Base-by-base conservation (phyloP, 306 rosid species). In the Sphenostylis stenocarpa region DNA sequence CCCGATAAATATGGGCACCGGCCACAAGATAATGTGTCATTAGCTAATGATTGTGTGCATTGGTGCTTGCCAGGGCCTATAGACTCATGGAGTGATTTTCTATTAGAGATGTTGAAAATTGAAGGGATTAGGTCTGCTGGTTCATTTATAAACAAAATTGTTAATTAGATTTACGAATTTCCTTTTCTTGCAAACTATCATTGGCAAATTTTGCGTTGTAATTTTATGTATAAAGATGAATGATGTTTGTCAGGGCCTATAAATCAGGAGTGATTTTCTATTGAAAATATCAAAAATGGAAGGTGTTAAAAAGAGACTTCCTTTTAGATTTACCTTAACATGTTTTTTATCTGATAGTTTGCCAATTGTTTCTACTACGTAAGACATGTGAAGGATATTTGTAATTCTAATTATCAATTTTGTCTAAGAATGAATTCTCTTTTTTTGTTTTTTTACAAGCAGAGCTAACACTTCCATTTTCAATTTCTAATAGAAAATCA, bases 31-130 rank as follows among this genome's bases (percentile, higher is more conserved):
- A 90, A 90, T 19, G 91, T 80, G 61, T 85, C 89, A n/a, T 12
- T 87, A 79, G 68, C 76, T 51, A 87, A 90, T 77, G 98, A 93
- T 43, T 93, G 98, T 74, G 90, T 90, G 47, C 98, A 93, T 29
- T 93, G 95, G 95, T 90, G 95, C 70, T 71, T 90, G 84, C 93
- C 95, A 0, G 95, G 97, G 0, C 95, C 97, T 7, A 88, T 92
- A 16, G 97, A 88, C 47, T 62, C 87, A 1, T 90, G 91, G 97
- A 81, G 86, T 67, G 95, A 92, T 81, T 85, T 91, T 74, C 47
- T 90, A 67, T 70, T 91, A 33, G 86, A 91, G 43, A 89, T 86
- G 88, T 41, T 91, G 70, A 91, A 86, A 85, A 84, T 72, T 81
- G 89, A 89, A 58, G 84, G 80, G 17, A 44, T 85, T 12, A 73